phyloP scores from a whole-genome alignment of 2,329 filamentous ascomycete species.

The Plenodomus lindquistii region DNA sequence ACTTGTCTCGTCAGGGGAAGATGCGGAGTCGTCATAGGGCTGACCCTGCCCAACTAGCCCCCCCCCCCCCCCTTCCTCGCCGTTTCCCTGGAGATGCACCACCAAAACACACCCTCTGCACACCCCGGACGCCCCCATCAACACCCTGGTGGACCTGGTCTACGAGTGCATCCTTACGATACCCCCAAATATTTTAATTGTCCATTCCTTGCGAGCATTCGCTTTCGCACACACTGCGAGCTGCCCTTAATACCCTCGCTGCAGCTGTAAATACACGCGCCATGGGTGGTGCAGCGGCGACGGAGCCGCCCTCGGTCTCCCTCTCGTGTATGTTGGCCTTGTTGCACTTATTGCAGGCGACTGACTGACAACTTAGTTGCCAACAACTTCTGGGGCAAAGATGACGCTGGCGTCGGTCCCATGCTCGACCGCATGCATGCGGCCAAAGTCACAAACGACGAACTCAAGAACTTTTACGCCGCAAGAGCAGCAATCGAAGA shows the following conservation, averaged over 20 bases:
- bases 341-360: neutral
- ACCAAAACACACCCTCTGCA: conserved; percentile 26
- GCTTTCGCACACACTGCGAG: conserved; percentile 12
- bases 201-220: conserved; percentile 19
- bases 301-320: conserved; percentile 67
- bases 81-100: conserved; percentile 28
- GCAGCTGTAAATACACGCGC: conserved; percentile 37
- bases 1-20: neutral
- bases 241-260: conserved; percentile 21
- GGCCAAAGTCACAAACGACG: conserved; percentile 87
- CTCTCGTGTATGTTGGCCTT: conserved; percentile 63
- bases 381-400: conserved; percentile 99
- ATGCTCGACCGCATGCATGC: conserved; percentile 92
- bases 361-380: conserved; percentile 68
- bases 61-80: conserved; percentile 11
- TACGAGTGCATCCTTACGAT: conserved; percentile 1
- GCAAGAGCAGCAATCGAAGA: conserved; percentile 94
- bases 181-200: conserved; percentile 21
- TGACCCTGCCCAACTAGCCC: conserved; percentile 19
- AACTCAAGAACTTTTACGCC: conserved; percentile 87
- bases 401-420: conserved; percentile 91
- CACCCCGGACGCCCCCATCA: conserved; percentile 25
- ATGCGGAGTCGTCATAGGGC: conserved; percentile 14
- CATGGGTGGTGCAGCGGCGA: conserved; percentile 63
- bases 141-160: conserved; percentile 16